Percentiles rank a stretch among this genome's conserved stretches.
Conservation (phyloP, 73 alveolate species). For the Symbiodinium natans region DNA sequence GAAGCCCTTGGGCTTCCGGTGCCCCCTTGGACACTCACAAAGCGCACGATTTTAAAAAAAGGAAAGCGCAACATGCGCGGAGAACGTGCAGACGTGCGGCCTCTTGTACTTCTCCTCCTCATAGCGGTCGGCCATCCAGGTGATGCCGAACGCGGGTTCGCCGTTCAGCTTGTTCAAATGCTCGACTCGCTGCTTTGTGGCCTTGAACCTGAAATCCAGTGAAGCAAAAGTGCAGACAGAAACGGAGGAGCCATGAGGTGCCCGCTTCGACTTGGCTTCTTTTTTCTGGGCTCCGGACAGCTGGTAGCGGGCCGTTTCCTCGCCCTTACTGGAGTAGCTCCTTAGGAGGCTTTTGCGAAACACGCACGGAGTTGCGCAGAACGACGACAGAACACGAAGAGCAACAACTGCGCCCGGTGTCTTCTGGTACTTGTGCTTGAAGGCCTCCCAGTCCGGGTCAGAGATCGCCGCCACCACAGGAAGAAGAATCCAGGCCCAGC, state of each 20-base stretch:
- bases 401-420: background rate
- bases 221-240: no score
- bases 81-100: background rate
- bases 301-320: slow-evolving; percentile 72
- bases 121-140: slow-evolving; percentile 82
- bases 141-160: slow-evolving; percentile 63
- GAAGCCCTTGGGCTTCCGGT: slow-evolving; percentile 45
- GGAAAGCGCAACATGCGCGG: no score
- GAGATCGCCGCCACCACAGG: slow-evolving; percentile 7
- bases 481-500: slow-evolving; percentile 8
- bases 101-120: slow-evolving; percentile 89
- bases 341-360: background rate
- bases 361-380: background rate
- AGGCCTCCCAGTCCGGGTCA: slow-evolving; percentile 77
- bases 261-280: no score
- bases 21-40: slow-evolving; percentile 32
- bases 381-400: no score
- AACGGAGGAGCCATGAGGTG: no score
- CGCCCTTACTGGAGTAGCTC: slow-evolving; percentile 79
- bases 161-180: slow-evolving; percentile 69
- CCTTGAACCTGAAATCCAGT: slow-evolving; percentile 7
- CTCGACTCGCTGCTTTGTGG: slow-evolving; percentile 51
- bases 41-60: no score
- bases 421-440: slow-evolving; percentile 65
- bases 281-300: slow-evolving; percentile 30